phyloP scores from a whole-genome alignment of 2,329 filamentous ascomycete species.

The Epicoccum nigrum region DNA sequence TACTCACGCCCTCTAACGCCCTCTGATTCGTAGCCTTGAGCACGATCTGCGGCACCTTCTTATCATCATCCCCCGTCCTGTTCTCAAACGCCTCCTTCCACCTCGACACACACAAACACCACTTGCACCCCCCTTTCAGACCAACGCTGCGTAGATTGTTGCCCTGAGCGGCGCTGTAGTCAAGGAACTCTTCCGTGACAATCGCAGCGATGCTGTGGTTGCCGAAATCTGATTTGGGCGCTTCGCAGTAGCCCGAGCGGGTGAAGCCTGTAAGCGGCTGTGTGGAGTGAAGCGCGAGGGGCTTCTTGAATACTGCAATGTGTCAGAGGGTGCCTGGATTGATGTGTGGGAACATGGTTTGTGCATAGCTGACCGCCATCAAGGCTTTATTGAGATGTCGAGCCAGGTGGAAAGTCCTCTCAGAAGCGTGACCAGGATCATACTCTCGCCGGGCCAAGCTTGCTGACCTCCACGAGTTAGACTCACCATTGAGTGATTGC shows the following conservation, averaged over 20 bases:
- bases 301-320: slow-evolving; percentile 61
- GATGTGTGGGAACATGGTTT: neutral
- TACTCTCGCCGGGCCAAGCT: no score
- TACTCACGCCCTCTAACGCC: slow-evolving; percentile 54
- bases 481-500: slow-evolving; percentile 17
- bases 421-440: no score
- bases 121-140: slow-evolving; percentile 64
- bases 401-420: no score
- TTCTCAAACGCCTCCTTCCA: slow-evolving; percentile 67
- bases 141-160: slow-evolving; percentile 64
- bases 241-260: slow-evolving; percentile 66
- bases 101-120: slow-evolving; percentile 66
- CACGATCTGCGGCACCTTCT: slow-evolving; percentile 56
- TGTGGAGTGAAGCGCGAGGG: slow-evolving; percentile 63
- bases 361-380: no score
- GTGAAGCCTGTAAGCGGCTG: slow-evolving; percentile 66
- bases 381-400: no score
- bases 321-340: slow-evolving; percentile 1
- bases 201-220: slow-evolving; percentile 66
- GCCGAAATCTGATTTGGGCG: slow-evolving; percentile 60
- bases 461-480: no score
- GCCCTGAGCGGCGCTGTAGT: slow-evolving; percentile 63
- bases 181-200: slow-evolving; percentile 66
- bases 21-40: slow-evolving; percentile 61
- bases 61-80: slow-evolving; percentile 54